phyloP scores from a whole-genome alignment of 306 rosid genomes.

The Calophaca sinica region DNA sequence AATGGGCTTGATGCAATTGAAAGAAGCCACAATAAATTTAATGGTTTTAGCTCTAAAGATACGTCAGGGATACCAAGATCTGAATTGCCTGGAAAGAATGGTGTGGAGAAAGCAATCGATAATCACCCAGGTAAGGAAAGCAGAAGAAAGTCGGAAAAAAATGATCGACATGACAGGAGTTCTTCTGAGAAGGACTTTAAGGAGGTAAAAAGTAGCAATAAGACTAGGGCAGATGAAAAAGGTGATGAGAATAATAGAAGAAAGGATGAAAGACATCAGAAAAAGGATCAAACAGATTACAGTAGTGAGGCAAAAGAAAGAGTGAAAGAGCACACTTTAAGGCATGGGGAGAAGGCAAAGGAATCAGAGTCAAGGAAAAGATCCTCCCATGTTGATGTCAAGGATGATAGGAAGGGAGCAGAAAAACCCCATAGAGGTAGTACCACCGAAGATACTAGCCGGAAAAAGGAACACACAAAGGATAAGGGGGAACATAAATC shows the following conservation, averaged over 20 bases:
- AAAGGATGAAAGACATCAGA: conserved; percentile 65
- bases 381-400: conserved; percentile 63
- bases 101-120: conserved; percentile 48
- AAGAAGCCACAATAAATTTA: conserved; percentile 51
- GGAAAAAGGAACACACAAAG: conserved; percentile 71
- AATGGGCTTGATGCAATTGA: conserved; percentile 50
- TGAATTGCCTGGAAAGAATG: conserved; percentile 55
- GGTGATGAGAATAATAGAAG: conserved; percentile 64
- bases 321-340: conserved; percentile 58
- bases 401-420: conserved; percentile 71
- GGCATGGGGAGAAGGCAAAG: conserved; percentile 63
- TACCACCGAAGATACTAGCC: conserved; percentile 60
- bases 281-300: conserved; percentile 66
- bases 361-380: conserved; percentile 78
- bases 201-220: conserved; percentile 67
- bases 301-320: conserved; percentile 68
- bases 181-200: conserved; percentile 61
- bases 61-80: conserved; percentile 47
- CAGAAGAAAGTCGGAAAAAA: conserved; percentile 58
- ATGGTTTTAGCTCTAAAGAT: conserved; percentile 55
- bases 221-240: conserved; percentile 61
- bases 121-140: conserved; percentile 57
- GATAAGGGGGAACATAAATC: conserved; percentile 75
- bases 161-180: conserved; percentile 54
- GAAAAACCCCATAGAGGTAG: conserved; percentile 62